Conservation (phyloP, 371 early-diverging fungal species). For the Rhizopus arrhizus region DNA sequence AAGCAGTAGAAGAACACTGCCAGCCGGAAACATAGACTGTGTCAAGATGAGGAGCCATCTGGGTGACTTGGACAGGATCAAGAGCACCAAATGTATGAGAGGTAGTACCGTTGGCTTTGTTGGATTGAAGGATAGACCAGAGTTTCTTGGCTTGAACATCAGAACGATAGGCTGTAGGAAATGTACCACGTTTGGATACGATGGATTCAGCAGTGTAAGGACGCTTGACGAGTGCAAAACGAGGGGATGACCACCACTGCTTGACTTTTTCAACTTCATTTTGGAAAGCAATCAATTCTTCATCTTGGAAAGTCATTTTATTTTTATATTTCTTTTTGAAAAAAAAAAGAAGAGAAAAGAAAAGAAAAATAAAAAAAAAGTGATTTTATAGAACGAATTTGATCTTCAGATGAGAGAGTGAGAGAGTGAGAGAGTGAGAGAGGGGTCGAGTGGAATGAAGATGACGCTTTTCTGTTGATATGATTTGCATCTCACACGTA, state of each 20-base stretch:
- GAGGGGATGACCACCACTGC: conserved; percentile 85
- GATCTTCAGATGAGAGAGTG: conserved; percentile 2
- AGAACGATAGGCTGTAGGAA: conserved; percentile 78
- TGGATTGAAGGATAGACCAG: conserved; percentile 80
- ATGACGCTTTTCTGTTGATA: not conserved
- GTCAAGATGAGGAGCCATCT: conserved; percentile 97
- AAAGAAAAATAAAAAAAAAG: conserved; percentile 1
- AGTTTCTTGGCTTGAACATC: conserved; percentile 92
- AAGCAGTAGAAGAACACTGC: conserved; percentile 98
- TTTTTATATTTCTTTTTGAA: not conserved
- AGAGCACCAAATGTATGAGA: conserved; percentile 94
- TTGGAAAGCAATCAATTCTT: conserved; percentile 73
- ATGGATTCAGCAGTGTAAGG: conserved; percentile 93
- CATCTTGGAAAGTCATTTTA: conserved; percentile 36
- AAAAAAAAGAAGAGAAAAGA: conserved; percentile 6
- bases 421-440: not conserved
- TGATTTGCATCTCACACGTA: conserved; percentile 5
- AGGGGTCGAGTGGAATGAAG: conserved; percentile 1
- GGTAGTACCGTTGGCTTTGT: conserved; percentile 78
- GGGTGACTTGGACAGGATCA: conserved; percentile 93
- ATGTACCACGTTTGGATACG: conserved; percentile 87
- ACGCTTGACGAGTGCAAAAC: conserved; percentile 84
- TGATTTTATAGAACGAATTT: conserved; percentile 9
- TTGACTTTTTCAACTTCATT: conserved; percentile 82
- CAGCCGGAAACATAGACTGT: conserved; percentile 98